These are phyloP conservation scores for Chaetomium strumarium DNA, from an alignment of 2,329 filamentous ascomycete species.

Conservation along the genomic window DNA sequence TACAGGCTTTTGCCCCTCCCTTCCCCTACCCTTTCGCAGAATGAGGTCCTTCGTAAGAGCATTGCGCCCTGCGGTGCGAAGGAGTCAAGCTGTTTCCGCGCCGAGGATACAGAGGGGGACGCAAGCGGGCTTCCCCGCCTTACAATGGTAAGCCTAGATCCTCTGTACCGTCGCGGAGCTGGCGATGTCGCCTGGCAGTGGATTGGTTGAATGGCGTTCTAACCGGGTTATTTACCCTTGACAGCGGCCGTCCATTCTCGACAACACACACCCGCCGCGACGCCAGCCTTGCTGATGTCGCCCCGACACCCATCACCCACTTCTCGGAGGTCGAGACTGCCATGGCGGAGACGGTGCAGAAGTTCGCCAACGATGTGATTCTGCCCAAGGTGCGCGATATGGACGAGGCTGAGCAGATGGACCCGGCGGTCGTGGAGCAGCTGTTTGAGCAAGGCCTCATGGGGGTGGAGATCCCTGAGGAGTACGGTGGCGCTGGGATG, in stretches of 20 bases:
- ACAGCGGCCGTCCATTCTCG: constrained; percentile 50
- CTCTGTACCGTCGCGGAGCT: background rate
- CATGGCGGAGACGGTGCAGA: constrained; percentile 84
- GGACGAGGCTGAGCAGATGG: constrained; percentile 96
- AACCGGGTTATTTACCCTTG: background rate
- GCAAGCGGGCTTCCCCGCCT: constrained; percentile 27
- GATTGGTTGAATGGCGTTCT: background rate
- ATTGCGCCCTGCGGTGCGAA: constrained; percentile 46
- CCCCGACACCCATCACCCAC: constrained; percentile 88
- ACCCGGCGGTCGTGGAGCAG: constrained; percentile 78
- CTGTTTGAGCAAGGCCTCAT: constrained; percentile 97
- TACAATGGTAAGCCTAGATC: constrained; percentile 22
- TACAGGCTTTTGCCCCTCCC: background rate
- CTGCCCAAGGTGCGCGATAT: constrained; percentile 90
- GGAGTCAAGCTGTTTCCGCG: constrained; percentile 33
- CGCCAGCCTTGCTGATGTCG: constrained; percentile 66
- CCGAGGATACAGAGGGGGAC: constrained; percentile 27
- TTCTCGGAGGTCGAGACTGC: constrained; percentile 83
- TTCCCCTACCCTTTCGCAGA: constrained; percentile 13
- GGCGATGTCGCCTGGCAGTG: background rate
- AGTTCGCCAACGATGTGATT: constrained; percentile 85
- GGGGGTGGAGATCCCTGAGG: constrained; percentile 95
- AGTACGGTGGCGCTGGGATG: constrained; percentile 95
- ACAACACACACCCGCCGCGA: constrained; percentile 51
- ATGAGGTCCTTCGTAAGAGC: constrained; percentile 48